Evolutionary conservation across 192 early-diverging fungal genomes (phyloP).

Genomic region (Entomortierella chlamydospora): DNA sequence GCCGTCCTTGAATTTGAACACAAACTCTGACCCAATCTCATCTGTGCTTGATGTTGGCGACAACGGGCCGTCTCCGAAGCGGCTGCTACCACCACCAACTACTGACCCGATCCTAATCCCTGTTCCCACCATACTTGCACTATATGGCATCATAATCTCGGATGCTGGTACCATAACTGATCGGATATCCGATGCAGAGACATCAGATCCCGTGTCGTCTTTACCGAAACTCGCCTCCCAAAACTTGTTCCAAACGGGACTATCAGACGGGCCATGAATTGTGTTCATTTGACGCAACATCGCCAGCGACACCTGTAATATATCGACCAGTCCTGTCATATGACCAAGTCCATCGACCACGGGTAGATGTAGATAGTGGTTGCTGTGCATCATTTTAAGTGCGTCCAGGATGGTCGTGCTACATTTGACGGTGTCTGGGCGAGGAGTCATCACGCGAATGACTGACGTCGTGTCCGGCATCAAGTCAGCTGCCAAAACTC

Average conservation of each 20-base stretch:
- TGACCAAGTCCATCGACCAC: slow-evolving; percentile 70
- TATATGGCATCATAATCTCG: slow-evolving; percentile 16
- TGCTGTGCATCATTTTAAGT: slow-evolving; percentile 80
- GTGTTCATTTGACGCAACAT: slow-evolving; percentile 77
- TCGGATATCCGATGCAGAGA: slow-evolving; percentile 43
- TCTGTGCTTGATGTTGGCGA: slow-evolving; percentile 18
- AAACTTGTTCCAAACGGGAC: slow-evolving; percentile 61
- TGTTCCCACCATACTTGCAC: slow-evolving; percentile 38
- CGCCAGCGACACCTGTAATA: slow-evolving; percentile 78
- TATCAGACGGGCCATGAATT: slow-evolving; percentile 47
- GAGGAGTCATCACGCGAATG: slow-evolving; percentile 93
- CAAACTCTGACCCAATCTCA: slow-evolving; percentile 43
- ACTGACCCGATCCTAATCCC: slow-evolving; percentile 1
- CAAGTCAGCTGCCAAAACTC: slow-evolving; percentile 82
- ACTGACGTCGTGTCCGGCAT: slow-evolving; percentile 89
- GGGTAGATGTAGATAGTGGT: slow-evolving; percentile 83
- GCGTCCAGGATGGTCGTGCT: slow-evolving; percentile 76
- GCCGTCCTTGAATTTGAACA: slow-evolving; percentile 72
- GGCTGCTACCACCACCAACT: neutral
- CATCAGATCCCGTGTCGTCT: slow-evolving; percentile 56
- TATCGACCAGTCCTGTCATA: slow-evolving; percentile 79
- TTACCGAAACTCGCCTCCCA: slow-evolving; percentile 56
- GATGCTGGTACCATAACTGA: slow-evolving; percentile 16
- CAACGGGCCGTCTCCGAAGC: neutral
- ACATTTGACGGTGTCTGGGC: slow-evolving; percentile 75